Evolutionary conservation across 2,329 filamentous ascomycete genomes (phyloP).

Genomic region (Aspergillus udagawae): DNA sequence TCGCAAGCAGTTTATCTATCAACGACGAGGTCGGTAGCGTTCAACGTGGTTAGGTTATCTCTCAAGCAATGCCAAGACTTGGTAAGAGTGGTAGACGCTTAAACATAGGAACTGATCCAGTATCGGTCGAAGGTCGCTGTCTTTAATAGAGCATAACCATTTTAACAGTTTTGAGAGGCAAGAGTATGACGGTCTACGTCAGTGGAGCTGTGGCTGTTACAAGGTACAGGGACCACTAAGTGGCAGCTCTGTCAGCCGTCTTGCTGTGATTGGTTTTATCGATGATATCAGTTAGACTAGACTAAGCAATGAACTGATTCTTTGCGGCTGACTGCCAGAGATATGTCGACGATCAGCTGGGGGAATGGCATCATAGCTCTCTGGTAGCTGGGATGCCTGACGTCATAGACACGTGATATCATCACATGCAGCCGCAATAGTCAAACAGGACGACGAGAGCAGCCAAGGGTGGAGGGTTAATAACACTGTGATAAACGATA

Average conservation of each 20-base stretch:
- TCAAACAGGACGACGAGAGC: neutral
- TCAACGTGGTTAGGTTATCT: neutral
- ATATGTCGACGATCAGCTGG: neutral
- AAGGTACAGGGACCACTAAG: neutral
- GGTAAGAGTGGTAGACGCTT: neutral
- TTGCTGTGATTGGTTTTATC: neutral
- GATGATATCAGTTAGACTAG: neutral
- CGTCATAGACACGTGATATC: slow-evolving; percentile 2
- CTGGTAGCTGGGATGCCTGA: neutral
- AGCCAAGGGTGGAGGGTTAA: neutral
- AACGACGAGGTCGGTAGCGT: neutral
- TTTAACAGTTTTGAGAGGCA: neutral
- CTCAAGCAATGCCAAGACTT: neutral
- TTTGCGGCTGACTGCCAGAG: neutral
- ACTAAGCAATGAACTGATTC: neutral
- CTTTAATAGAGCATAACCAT: neutral
- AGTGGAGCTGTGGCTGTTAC: neutral
- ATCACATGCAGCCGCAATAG: neutral
- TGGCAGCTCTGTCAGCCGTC: neutral
- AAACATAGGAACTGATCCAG: neutral
- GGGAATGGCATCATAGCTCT: slow-evolving; percentile 3
- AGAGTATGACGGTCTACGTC: neutral
- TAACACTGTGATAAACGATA: neutral
- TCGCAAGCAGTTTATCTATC: neutral
- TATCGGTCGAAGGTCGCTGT: neutral